These are phyloP conservation scores for Pleurotus sapidus DNA, from an alignment of 768 basidiomycete species.

Conservation along the genomic window DNA sequence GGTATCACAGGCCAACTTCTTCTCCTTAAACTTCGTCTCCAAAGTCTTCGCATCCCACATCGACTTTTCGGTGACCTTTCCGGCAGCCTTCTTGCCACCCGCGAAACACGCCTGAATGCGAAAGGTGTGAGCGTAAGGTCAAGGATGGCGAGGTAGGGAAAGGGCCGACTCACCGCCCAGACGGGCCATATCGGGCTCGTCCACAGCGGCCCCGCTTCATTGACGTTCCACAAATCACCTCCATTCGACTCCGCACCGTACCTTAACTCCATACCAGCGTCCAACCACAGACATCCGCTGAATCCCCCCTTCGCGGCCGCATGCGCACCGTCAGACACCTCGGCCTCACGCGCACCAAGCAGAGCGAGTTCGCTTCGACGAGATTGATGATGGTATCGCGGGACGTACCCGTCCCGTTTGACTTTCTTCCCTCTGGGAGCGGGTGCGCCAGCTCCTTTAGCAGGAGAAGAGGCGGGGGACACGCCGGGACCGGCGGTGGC, in stretches of 20 bases:
- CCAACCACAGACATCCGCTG: background rate
- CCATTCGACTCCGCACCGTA: background rate
- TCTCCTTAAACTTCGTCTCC: background rate
- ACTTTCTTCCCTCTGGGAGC: background rate
- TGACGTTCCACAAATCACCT: background rate
- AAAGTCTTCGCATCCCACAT: background rate
- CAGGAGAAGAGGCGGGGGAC: background rate
- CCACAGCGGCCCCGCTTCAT: background rate
- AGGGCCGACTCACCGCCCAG: background rate
- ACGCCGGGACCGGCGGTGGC: background rate
- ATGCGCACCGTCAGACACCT: background rate
- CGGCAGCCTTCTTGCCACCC: background rate
- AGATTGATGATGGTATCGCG: background rate
- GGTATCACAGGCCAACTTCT: background rate
- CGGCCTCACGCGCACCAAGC: background rate
- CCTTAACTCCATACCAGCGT: background rate
- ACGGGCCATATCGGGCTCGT: background rate
- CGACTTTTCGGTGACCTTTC: background rate
- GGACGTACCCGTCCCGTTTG: background rate
- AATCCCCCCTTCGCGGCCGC: background rate
- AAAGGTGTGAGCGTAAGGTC: background rate
- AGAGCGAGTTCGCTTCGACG: background rate
- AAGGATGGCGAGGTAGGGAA: too few relatives aligned
- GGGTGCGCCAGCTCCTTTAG: background rate
- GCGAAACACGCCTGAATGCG: background rate